phyloP scores from a whole-genome alignment of 2,329 filamentous ascomycete species.

The Decorospora gaudefroyi region DNA sequence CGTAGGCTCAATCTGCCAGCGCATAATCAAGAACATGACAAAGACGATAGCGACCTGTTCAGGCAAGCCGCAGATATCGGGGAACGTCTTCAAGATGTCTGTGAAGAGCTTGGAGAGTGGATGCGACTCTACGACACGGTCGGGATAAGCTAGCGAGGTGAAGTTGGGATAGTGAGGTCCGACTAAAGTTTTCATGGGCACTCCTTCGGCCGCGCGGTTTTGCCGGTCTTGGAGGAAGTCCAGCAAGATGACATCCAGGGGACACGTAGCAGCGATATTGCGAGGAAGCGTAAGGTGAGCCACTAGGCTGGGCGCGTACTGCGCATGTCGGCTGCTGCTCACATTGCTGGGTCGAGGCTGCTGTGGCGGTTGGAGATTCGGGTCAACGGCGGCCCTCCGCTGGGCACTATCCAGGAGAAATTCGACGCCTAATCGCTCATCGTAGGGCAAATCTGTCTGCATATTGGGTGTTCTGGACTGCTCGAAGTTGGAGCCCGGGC shows the following conservation, averaged over 20 bases:
- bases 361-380: slow-evolving; percentile 53
- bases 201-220: slow-evolving; percentile 67
- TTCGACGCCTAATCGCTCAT: slow-evolving; percentile 71
- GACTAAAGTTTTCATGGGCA: slow-evolving; percentile 66
- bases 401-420: slow-evolving; percentile 68
- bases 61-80: slow-evolving; percentile 74
- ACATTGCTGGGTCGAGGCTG: slow-evolving; percentile 28
- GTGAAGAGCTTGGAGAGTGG: slow-evolving; percentile 83
- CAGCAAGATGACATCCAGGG: slow-evolving; percentile 76
- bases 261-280: slow-evolving; percentile 71
- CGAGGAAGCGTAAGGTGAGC: slow-evolving; percentile 48
- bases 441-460: slow-evolving; percentile 38
- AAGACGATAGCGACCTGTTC: slow-evolving; percentile 83
- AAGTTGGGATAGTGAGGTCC: slow-evolving; percentile 81
- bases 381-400: slow-evolving; percentile 32
- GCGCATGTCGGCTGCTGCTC: slow-evolving; percentile 29
- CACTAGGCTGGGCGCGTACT: slow-evolving; percentile 38
- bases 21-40: slow-evolving; percentile 82
- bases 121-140: slow-evolving; percentile 66
- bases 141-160: slow-evolving; percentile 74
- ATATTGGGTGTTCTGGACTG: slow-evolving; percentile 43
- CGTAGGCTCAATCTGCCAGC: slow-evolving; percentile 80
- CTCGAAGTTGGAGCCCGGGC: slow-evolving; percentile 49
- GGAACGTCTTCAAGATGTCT: slow-evolving; percentile 83
- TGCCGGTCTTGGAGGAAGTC: slow-evolving; percentile 75